Conservation (phyloP, 176 grass and related monocot genomes). For the Thalia dealbata region DNA sequence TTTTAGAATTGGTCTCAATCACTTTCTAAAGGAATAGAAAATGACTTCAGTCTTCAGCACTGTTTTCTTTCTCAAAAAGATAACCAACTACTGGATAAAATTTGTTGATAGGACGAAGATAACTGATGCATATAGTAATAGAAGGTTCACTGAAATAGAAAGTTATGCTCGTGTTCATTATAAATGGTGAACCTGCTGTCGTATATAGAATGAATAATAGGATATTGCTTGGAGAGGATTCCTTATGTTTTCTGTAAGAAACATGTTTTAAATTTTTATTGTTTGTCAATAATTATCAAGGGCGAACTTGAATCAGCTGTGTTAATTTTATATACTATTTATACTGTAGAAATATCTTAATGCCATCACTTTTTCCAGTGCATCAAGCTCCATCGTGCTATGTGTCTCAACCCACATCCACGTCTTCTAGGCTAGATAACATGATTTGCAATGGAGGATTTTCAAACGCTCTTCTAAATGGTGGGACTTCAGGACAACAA, state of each 20-base stretch:
- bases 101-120: not conserved
- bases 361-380: slow-evolving; percentile 31
- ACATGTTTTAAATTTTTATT: not conserved
- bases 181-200: not conserved
- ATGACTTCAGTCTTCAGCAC: not conserved
- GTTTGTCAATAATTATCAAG: no score
- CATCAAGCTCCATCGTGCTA: slow-evolving; percentile 51
- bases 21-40: no score
- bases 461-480: slow-evolving; percentile 47
- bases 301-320: not conserved
- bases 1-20: not conserved
- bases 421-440: slow-evolving; percentile 44
- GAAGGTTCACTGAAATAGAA: not conserved
- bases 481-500: slow-evolving; percentile 34
- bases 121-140: not conserved
- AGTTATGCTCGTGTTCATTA: not conserved
- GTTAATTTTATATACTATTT: not conserved
- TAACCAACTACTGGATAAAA: not conserved
- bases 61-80: not conserved
- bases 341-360: not conserved
- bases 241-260: not conserved
- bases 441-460: slow-evolving; percentile 64
- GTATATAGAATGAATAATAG: not conserved
- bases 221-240: not conserved
- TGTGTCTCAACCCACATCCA: slow-evolving; percentile 36